Percentiles rank a stretch among this genome's conserved stretches.
phyloP scores from a whole-genome alignment of 2,329 filamentous ascomycete species.

The Verticillium alfalfae region DNA sequence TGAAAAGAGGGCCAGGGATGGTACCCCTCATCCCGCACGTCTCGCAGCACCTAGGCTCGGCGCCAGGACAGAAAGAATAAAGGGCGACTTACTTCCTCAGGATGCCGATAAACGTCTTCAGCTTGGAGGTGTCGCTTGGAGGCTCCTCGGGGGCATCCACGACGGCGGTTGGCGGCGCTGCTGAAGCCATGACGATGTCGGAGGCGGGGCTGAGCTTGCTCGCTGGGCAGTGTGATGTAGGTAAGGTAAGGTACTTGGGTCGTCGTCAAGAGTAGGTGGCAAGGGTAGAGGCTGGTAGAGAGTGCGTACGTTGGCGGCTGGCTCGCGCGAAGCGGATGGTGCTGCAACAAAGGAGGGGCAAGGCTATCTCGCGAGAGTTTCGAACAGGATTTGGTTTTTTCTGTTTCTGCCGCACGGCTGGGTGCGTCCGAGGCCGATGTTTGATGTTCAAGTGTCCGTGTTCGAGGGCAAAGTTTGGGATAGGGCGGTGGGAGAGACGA shows the following conservation, averaged over 20 bases:
- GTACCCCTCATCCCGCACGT: background rate
- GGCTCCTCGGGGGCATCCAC: slow-evolving; percentile 33
- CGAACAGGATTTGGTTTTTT: background rate
- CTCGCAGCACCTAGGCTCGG: background rate
- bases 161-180: slow-evolving; percentile 20
- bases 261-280: too few relatives aligned
- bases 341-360: background rate
- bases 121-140: slow-evolving; percentile 77
- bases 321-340: background rate
- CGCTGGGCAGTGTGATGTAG: background rate
- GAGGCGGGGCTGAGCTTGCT: background rate
- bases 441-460: background rate
- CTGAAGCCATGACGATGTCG: slow-evolving; percentile 26
- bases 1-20: background rate
- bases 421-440: background rate
- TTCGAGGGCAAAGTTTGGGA: background rate
- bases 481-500: background rate
- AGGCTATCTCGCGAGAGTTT: background rate
- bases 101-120: slow-evolving; percentile 83
- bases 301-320: background rate
- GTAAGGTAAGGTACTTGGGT: too few relatives aligned
- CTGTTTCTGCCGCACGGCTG: background rate
- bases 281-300: too few relatives aligned
- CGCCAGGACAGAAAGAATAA: slow-evolving; percentile 7
- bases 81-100: slow-evolving; percentile 68